A percentile compares a stretch with the other conserved stretches of the same genome.
phyloP scores from a whole-genome alignment of 192 early-diverging fungal genomes.

The Funneliformis mosseae region DNA sequence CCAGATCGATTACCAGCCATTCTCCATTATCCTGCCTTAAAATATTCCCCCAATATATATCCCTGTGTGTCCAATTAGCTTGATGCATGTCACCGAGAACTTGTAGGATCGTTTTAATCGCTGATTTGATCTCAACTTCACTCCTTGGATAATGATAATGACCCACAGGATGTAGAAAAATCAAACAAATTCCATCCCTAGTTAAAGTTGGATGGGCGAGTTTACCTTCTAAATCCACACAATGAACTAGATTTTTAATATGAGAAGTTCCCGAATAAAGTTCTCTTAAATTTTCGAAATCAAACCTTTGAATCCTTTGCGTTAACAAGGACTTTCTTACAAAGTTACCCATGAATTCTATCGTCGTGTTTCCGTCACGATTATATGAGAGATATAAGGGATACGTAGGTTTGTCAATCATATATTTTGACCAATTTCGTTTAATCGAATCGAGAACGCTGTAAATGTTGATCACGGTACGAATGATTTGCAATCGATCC shows the following conservation, averaged over 20 bases:
- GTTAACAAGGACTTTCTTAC: constrained; percentile 10
- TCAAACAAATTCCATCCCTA: constrained; percentile 1
- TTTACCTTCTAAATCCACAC: neutral
- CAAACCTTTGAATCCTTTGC: neutral
- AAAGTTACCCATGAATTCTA: constrained; percentile 10
- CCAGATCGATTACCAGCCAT: constrained; percentile 4
- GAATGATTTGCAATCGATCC: constrained; percentile 6
- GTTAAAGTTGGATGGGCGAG: neutral
- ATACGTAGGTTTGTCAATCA: neutral
- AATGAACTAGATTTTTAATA: constrained; percentile 17
- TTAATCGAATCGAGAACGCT: neutral
- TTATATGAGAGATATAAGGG: constrained; percentile 2
- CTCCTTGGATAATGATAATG: constrained; percentile 8
- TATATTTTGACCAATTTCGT: neutral
- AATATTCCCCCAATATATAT: constrained; percentile 22
- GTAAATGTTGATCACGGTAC: neutral
- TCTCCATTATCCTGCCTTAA: constrained; percentile 12
- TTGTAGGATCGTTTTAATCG: neutral
- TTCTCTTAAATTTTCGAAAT: neutral
- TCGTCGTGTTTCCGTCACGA: neutral
- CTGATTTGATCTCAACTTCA: neutral
- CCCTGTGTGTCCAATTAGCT: constrained; percentile 6
- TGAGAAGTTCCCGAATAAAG: neutral
- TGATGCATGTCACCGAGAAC: constrained; percentile 15
- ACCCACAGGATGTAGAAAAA: constrained; percentile 4